These are phyloP conservation scores for Diplocarpon mali DNA, from an alignment of 2,329 filamentous ascomycete species.

Conservation along the genomic window DNA sequence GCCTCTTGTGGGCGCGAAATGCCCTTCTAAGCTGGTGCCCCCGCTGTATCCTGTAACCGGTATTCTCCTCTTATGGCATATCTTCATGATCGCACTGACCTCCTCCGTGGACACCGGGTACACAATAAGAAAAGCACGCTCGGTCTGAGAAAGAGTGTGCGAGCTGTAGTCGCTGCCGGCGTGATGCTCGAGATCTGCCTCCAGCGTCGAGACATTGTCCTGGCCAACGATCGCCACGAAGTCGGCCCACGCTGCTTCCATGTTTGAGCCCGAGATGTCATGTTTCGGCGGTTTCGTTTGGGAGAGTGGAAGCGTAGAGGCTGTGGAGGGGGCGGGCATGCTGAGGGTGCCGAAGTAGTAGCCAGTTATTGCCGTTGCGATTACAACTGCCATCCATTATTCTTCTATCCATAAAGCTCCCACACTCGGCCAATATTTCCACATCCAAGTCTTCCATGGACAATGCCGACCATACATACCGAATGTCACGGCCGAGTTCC, in stretches of 20 bases:
- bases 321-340: conserved; percentile 37
- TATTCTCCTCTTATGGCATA: conserved; percentile 71
- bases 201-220: conserved; percentile 51
- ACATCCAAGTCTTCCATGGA: not conserved
- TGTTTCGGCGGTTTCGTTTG: conserved; percentile 41
- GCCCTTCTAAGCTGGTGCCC: conserved; percentile 81
- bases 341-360: conserved; percentile 50
- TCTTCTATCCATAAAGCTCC: not conserved
- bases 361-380: conserved; percentile 19
- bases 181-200: conserved; percentile 44
- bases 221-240: conserved; percentile 52
- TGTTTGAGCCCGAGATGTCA: conserved; percentile 48
- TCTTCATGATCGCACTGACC: conserved; percentile 76
- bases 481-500: conserved; percentile 43
- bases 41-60: conserved; percentile 82
- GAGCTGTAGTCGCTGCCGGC: conserved; percentile 53
- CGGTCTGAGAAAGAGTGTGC: conserved; percentile 37
- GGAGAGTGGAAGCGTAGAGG: conserved; percentile 49
- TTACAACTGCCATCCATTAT: conserved; percentile 17
- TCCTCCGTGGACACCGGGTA: conserved; percentile 71
- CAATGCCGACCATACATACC: conserved; percentile 30
- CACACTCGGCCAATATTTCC: too few relatives aligned
- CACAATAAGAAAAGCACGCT: conserved; percentile 58
- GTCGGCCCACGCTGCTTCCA: conserved; percentile 61
- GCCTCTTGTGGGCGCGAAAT: conserved; percentile 72